Evolutionary conservation across 371 early-diverging fungal species (phyloP).

Genomic region (Smittium mucronatum): DNA sequence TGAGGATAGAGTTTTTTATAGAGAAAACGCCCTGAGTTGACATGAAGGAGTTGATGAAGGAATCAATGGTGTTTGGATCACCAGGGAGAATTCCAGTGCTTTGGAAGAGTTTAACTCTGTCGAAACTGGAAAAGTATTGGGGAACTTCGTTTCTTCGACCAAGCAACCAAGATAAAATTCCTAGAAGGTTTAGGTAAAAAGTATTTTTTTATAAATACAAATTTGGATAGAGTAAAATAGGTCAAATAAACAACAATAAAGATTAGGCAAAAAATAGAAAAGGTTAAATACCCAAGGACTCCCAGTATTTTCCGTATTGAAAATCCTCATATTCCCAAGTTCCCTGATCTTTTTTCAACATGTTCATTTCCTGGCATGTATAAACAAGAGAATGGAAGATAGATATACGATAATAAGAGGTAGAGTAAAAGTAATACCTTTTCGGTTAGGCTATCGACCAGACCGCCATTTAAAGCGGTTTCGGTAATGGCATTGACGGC

Average conservation of each 20-base stretch:
- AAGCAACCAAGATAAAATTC: constrained; percentile 37
- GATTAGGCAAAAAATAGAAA: background rate
- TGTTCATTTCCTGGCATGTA: constrained; percentile 19
- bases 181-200: constrained; percentile 12
- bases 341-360: constrained; percentile 30
- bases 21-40: constrained; percentile 16
- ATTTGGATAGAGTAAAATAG: background rate
- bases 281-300: constrained; percentile 24
- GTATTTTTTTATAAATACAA: background rate
- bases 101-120: constrained; percentile 33
- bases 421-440: constrained; percentile 4
- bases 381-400: background rate
- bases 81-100: constrained; percentile 39
- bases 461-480: constrained; percentile 29
- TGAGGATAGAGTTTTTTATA: constrained; percentile 15
- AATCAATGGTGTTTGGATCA: constrained; percentile 32
- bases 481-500: constrained; percentile 32
- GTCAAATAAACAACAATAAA: background rate
- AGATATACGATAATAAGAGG: background rate
- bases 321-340: constrained; percentile 34
- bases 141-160: constrained; percentile 33
- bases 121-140: constrained; percentile 34
- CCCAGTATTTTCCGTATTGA: constrained; percentile 34
- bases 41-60: constrained; percentile 32
- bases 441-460: constrained; percentile 26